A percentile compares a stretch with the other conserved stretches of the same genome.
Evolutionary conservation across 2,329 filamentous ascomycete species (phyloP).

Genomic region (Grosmannia huntii): DNA sequence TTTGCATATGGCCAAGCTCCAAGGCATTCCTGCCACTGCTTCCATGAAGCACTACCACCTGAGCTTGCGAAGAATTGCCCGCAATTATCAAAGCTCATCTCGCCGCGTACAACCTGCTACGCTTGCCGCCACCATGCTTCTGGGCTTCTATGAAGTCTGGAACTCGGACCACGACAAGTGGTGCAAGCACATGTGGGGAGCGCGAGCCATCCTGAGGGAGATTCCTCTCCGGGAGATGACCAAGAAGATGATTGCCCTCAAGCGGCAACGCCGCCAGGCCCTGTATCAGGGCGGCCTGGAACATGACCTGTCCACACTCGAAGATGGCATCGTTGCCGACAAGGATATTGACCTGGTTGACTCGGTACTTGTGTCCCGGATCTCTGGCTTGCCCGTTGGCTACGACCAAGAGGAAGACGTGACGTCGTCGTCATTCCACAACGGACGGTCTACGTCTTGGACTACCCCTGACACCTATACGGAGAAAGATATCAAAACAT

Average conservation of each 20-base stretch:
- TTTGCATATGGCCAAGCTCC: constrained; percentile 75
- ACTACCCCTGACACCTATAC: constrained; percentile 19
- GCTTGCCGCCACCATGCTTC: constrained; percentile 72
- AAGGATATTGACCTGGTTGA: constrained; percentile 27
- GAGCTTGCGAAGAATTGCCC: constrained; percentile 64
- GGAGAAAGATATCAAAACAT: constrained; percentile 60
- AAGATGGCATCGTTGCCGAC: constrained; percentile 4
- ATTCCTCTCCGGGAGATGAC: constrained; percentile 68
- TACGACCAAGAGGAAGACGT: constrained; percentile 21
- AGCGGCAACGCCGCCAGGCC: constrained; percentile 28
- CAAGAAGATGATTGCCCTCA: constrained; percentile 54
- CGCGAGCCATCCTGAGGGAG: constrained; percentile 68
- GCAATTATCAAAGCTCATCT: constrained; percentile 55
- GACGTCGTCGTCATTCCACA: not conserved
- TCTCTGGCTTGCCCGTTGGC: constrained; percentile 27
- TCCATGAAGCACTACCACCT: constrained; percentile 89
- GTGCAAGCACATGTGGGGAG: constrained; percentile 83
- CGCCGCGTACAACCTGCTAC: constrained; percentile 66
- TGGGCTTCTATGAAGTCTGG: constrained; percentile 92
- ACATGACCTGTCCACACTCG: not conserved
- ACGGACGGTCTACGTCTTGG: not conserved
- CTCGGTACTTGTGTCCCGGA: constrained; percentile 24
- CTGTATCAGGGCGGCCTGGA: constrained; percentile 15
- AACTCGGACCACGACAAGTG: constrained; percentile 90
- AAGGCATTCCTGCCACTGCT: constrained; percentile 59